phyloP scores from a whole-genome alignment of 2,329 filamentous ascomycete species.

The Aspergillus sp. region DNA sequence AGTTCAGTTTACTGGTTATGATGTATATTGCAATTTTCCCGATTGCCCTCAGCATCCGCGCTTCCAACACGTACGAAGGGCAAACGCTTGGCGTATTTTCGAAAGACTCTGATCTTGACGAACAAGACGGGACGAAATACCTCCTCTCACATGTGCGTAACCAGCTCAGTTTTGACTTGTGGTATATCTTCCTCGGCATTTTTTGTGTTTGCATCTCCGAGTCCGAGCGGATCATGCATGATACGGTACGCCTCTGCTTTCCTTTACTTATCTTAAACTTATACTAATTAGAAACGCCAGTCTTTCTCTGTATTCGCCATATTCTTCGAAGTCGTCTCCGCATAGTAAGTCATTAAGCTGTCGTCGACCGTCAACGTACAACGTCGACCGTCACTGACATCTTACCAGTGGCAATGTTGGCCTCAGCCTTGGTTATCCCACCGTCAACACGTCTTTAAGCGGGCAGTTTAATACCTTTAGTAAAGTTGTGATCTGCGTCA shows the following conservation, averaged over 20 bases:
- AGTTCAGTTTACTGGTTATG: conserved; percentile 62
- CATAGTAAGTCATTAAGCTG: conserved; percentile 37
- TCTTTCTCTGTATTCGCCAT: conserved; percentile 57
- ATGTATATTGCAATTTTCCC: conserved; percentile 66
- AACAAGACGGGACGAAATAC: conserved; percentile 35
- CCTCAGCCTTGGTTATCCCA: conserved; percentile 31
- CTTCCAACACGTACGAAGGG: conserved; percentile 63
- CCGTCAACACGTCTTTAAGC: conserved; percentile 28
- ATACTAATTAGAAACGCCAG: conserved; percentile 8
- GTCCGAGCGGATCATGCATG: conserved; percentile 26
- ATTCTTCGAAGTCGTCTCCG: conserved; percentile 42
- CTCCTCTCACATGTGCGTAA: conserved; percentile 57
- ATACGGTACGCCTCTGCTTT: conserved; percentile 19
- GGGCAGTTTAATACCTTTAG: conserved; percentile 50
- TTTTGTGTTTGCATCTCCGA: conserved; percentile 61
- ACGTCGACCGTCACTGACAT: too few species aligned
- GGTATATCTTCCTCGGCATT: conserved; percentile 61
- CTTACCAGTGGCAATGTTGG: conserved; percentile 30
- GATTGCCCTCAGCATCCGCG: conserved; percentile 61
- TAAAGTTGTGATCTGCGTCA: conserved; percentile 55
- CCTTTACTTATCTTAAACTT: neutral
- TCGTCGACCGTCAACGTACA: too few species aligned
- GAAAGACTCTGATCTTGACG: conserved; percentile 26
- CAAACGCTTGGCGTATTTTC: conserved; percentile 56
- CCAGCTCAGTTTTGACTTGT: conserved; percentile 64